Evolutionary conservation across 2,329 filamentous ascomycete species (phyloP), one percentile per base, ranked within the genome.

Genomic region (Colletotrichum caudatum): DNA sequence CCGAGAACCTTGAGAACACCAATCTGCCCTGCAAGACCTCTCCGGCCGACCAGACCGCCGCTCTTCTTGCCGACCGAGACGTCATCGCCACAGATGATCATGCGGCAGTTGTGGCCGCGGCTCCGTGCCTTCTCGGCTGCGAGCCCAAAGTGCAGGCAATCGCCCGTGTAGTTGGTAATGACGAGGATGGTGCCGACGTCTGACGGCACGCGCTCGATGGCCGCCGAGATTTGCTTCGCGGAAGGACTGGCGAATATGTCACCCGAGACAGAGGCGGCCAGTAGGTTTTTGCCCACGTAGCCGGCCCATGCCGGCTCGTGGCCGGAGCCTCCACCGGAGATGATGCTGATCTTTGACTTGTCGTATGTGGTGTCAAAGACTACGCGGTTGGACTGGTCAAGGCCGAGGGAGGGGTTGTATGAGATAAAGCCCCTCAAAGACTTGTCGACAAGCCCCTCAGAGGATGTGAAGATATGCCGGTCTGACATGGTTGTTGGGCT

Each of bases 101-200:
- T 87, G 67, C 84, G 81, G 74, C 87, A 87, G 63, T 82, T 84
- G 74, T 87, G 85, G 23, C 88, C 88, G 29, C 81, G 82, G 6
- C 87, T 86, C 59, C 84, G 84, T 48, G 86, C 89, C 78, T 86
- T 89, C 74, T 89, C 88, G 62, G 86, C 86, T 2, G 89, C 89
- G 16, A 90, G 80, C 1, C 88, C 88, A 74, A 90, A 90, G 77
- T 91, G 89, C 72, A 91, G 81, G 69, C 89, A 89, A 78, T 91
- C 89, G 58, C 89, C 89, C 0, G 89, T 91, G 78, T 91, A 91
- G 79, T 92, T 92, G 57, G 88, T 90, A 72, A 91, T 86, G 61
- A 91, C 86, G 1, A 91, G 81, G 59, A 91, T 86, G 2, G 86
- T 87, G 48, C 89, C 89, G 75, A 81, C 82, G 44, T 84, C 82